Conservation (phyloP, 495 filamentous ascomycete genomes). For the Trichoderma parareesei region DNA sequence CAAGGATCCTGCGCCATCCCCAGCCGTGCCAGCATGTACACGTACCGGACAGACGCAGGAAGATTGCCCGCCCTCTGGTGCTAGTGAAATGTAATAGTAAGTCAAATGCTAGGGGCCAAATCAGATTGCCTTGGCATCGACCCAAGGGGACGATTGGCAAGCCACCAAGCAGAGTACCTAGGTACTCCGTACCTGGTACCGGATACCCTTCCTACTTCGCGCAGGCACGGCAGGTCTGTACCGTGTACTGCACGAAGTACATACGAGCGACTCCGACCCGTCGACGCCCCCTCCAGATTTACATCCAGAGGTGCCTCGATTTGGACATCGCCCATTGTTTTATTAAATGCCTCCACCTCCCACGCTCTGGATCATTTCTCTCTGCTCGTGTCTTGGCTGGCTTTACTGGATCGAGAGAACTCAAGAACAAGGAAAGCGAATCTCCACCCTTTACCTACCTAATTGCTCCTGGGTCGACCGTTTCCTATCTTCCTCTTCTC, state of each 20-base stretch:
- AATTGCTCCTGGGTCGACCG: neutral
- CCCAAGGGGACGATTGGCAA: neutral
- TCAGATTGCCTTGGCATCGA: neutral
- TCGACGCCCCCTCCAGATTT: neutral
- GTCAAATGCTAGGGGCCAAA: no score
- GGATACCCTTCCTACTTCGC: neutral
- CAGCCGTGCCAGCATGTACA: no score
- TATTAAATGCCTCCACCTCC: conserved; percentile 9
- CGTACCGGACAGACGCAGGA: no score
- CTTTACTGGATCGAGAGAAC: neutral
- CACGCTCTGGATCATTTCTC: conserved; percentile 1
- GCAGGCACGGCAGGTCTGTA: neutral
- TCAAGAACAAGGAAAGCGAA: neutral
- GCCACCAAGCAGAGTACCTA: no score
- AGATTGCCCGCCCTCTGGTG: no score
- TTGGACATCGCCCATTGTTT: neutral
- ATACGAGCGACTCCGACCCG: neutral
- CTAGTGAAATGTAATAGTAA: no score
- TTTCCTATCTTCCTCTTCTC: neutral
- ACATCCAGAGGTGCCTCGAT: neutral
- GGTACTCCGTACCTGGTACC: neutral
- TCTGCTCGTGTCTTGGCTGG: neutral
- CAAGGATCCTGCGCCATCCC: no score
- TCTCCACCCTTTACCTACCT: neutral
- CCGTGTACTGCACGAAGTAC: neutral